Base-by-base conservation (phyloP, 495 filamentous ascomycete species). In the Friedmanniomyces simplex region DNA sequence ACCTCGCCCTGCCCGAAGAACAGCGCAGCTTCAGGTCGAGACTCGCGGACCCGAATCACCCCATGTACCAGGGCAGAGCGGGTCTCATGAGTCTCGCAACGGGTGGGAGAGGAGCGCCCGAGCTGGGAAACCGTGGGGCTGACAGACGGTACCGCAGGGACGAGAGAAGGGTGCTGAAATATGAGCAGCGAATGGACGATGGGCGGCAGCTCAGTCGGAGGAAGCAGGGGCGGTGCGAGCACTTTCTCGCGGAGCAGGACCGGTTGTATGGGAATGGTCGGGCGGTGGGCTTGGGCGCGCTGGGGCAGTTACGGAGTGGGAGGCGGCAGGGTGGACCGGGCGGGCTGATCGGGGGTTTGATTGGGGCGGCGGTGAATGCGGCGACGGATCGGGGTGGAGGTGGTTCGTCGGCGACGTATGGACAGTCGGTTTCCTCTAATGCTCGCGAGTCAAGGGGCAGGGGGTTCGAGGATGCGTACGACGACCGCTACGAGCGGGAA, bases 21-120 rank as follows among this genome's bases (percentile, higher is more conserved):
- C 25, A 54, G 54, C 59, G 60, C 7, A 32, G 43, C 8, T 79
- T 81, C 50, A 68, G 68, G 0, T 80, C 77, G 6, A 67, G 76
- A 34, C 80, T 78, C 60, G 74, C 74, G 5, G 77, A 83, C 57
- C 79, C 80, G 8, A 76, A 71, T 37, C 77, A 82, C 53, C 73
- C 79, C 0, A 74, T 72, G 1, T 73, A 64, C 46, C 71, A 61
- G 28, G 76, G 75, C 21, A 5, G 14, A 20, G 14, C 5, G 4
- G 65, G 64, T 30, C 56, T 76, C 32, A 54, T 75, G 5, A 54
- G 67, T 14, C 57, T 82, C 13, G 42, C 80, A 3, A 78, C 69
- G 0, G 77, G 63, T 20, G 39, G 18, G 14, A 5, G 14, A 6
- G 5, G 39, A n/a, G 18, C 34, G 34, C 34, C 34, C 8, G 34